Evolutionary conservation across 345 rosid genomes (phyloP), one percentile per base, ranked within the genome.

Genomic region (Gossypium mustelinum): DNA sequence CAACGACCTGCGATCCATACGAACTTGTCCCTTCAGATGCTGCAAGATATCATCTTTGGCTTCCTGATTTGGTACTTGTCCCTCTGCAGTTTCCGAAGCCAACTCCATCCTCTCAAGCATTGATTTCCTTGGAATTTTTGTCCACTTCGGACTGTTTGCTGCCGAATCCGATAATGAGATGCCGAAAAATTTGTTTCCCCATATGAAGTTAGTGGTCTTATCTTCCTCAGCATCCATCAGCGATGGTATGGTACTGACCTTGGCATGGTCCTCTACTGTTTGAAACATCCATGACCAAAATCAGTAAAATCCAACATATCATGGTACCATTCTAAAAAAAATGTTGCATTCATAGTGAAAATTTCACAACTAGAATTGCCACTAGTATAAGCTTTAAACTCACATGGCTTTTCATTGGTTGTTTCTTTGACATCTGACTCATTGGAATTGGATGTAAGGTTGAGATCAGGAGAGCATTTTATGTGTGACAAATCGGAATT

Each of bases 1-100:
- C 69, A 95, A 77, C 16, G 98, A 93, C 87, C 89, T 95, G 67
- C 91, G 87, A 55, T 95, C 97, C 78, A 93, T 81, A n/a, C 86
- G 87, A 75, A 87, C 92, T 79, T 95, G 94, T 81, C 90, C 86
- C 81, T 89, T 94, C 69, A 89, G 82, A 56, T 87, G 90, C 16
- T 79, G 82, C 80, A 90, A 79, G 39, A 94, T 85, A 17, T 86
- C 92, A 34, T 82, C 79, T 29, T 89, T 93, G 25, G 79, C 78
- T 24, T 84, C 96, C 61, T 56, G 12, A 56, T 72, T 81, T 11
- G 76, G 8, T 20, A 62, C 75, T 39, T 68, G 81, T 56, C 75
- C 80, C 25, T 59, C 92, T 1, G 73, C 63, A 27, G 77, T 9
- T 55, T 87, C 94, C 5, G 86, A 75, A 63, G 84, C 73, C 56